Evolutionary conservation across 1,284 basidiomycete species (phyloP).

Genomic region (Vanrija humicola): DNA sequence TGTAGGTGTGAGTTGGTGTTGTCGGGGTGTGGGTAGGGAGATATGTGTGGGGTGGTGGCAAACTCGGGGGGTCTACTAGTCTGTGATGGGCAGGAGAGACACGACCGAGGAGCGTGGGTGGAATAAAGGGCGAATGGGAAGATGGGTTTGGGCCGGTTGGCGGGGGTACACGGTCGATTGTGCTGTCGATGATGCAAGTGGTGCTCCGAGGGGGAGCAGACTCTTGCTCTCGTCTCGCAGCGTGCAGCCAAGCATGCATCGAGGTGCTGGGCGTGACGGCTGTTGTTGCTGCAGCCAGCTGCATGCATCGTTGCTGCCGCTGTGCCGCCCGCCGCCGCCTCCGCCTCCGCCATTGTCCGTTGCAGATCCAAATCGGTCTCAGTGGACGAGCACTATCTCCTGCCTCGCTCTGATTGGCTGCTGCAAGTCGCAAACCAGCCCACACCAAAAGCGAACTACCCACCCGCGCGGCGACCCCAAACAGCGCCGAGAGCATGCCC

Average conservation of each 20-base stretch:
- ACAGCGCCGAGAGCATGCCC: background rate
- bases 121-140: background rate
- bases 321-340: too few relatives aligned
- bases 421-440: background rate
- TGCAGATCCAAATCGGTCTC: too few relatives aligned
- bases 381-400: background rate
- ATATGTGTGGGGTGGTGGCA: background rate
- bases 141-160: background rate
- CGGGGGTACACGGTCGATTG: too few relatives aligned
- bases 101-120: background rate
- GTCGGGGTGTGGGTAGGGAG: background rate
- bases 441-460: background rate
- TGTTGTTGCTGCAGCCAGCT: too few relatives aligned
- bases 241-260: too few relatives aligned
- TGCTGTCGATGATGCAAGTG: too few relatives aligned
- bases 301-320: too few relatives aligned
- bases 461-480: background rate
- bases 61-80: background rate
- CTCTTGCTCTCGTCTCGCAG: too few relatives aligned
- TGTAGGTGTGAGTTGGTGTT: conserved; percentile 4
- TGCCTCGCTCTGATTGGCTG: background rate
- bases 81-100: background rate
- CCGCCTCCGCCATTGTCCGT: too few relatives aligned
- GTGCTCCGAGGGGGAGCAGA: too few relatives aligned
- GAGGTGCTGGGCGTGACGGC: too few relatives aligned